Evolutionary conservation across 2,329 filamentous ascomycete genomes (phyloP).

Genomic region (Hypoxylon sp.): DNA sequence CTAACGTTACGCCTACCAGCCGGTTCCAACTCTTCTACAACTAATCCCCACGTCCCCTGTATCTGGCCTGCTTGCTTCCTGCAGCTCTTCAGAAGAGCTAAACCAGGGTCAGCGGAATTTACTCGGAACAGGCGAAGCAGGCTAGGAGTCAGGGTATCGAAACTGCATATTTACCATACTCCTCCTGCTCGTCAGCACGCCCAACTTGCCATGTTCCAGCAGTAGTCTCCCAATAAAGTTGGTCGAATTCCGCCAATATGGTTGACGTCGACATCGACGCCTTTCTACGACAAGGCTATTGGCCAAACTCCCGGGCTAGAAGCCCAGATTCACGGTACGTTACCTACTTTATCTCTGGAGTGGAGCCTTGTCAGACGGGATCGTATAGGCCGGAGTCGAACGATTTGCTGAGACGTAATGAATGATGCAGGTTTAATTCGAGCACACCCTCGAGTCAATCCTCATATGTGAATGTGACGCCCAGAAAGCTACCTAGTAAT

Average conservation of each 20-base stretch:
- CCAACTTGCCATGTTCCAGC: conserved; percentile 47
- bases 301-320: conserved; percentile 51
- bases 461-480: conserved; percentile 44
- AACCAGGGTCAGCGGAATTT: conserved; percentile 28
- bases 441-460: conserved; percentile 40
- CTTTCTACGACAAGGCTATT: conserved; percentile 53
- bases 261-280: conserved; percentile 50
- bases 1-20: conserved; percentile 18
- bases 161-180: conserved; percentile 40
- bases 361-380: conserved; percentile 15
- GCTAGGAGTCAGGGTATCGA: conserved; percentile 44
- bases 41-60: conserved; percentile 9
- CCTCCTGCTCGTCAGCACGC: conserved; percentile 18
- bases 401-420: conserved; percentile 42
- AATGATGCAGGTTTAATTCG: conserved; percentile 39
- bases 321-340: conserved; percentile 51
- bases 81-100: conserved; percentile 29
- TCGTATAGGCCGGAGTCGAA: conserved; percentile 14
- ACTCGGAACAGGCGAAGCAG: conserved; percentile 34
- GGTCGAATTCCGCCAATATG: conserved; percentile 46
- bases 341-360: conserved; percentile 18
- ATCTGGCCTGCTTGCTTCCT: conserved; percentile 19
- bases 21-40: not conserved
- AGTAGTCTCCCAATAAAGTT: conserved; percentile 33
- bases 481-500: conserved; percentile 45